Percentiles rank a stretch among this genome's conserved stretches.
Conservation (phyloP, 306 rosid genomes). For the Nissolia schottii region DNA sequence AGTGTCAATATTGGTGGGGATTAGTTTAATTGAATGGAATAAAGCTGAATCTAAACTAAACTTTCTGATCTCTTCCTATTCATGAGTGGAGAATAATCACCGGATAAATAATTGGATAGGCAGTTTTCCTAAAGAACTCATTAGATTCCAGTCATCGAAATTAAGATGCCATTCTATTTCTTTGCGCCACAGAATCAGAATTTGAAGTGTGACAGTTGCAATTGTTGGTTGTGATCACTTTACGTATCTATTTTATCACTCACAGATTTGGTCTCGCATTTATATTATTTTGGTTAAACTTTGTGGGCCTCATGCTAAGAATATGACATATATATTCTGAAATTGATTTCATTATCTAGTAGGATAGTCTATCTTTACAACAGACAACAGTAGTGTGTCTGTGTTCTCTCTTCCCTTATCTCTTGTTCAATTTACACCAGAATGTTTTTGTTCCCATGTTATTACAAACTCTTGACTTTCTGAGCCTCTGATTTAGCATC, state of each 20-base stretch:
- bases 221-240: constrained; percentile 27
- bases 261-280: constrained; percentile 24
- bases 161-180: constrained; percentile 20
- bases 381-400: not conserved
- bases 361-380: not conserved
- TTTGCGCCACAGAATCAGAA: constrained; percentile 25
- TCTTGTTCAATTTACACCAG: not conserved
- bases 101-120: constrained; percentile 12
- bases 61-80: not conserved
- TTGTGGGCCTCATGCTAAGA: constrained; percentile 12
- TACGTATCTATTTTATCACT: constrained; percentile 21
- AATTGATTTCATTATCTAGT: not conserved
- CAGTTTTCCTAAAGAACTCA: constrained; percentile 6
- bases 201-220: constrained; percentile 17
- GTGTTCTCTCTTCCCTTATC: not conserved
- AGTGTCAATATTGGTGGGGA: not conserved
- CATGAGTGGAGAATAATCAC: constrained; percentile 29
- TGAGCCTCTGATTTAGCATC: constrained; percentile 9
- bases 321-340: constrained; percentile 1
- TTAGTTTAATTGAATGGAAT: not conserved
- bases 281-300: constrained; percentile 1
- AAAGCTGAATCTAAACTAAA: constrained; percentile 15
- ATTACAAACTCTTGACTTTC: not conserved
- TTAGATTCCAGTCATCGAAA: constrained; percentile 15
- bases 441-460: constrained; percentile 3